phyloP scores from a whole-genome alignment of 106 monocot species.

The Allium fistulosum region DNA sequence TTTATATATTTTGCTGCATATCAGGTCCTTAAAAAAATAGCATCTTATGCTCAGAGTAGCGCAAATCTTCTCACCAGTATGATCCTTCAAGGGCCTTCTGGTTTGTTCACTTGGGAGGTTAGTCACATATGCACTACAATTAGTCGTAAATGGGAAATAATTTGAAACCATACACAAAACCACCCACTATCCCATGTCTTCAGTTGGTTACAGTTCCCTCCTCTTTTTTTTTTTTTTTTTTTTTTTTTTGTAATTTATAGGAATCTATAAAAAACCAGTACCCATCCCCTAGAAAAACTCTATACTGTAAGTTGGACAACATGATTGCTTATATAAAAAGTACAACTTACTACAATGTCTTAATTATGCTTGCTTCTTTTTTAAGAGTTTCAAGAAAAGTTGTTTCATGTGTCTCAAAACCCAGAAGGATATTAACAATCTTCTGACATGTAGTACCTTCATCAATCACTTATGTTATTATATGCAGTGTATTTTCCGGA shows the following conservation, averaged over 20 bases:
- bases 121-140: neutral
- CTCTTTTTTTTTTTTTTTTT: too few relatives aligned
- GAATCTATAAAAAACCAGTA: neutral
- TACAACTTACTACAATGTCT: too few relatives aligned
- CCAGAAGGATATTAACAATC: too few relatives aligned
- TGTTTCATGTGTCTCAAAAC: too few relatives aligned
- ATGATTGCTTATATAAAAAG: neutral
- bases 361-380: too few relatives aligned
- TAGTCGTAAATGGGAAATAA: too few relatives aligned
- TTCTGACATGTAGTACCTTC: too few relatives aligned
- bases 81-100: conserved; percentile 38
- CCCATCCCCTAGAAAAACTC: neutral
- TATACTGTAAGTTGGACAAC: neutral
- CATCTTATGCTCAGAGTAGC: conserved; percentile 81
- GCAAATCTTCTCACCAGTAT: conserved; percentile 65
- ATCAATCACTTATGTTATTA: neutral
- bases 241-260: too few relatives aligned
- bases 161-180: too few relatives aligned
- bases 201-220: too few relatives aligned
- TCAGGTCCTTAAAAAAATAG: conserved; percentile 73
- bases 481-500: conserved; percentile 67
- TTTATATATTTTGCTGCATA: conserved; percentile 7
- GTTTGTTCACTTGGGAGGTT: conserved; percentile 89
- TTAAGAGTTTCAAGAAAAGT: too few relatives aligned
- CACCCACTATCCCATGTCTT: too few relatives aligned